Base-by-base conservation (phyloP, 2,329 filamentous ascomycete genomes). In the Diaporthe eres region DNA sequence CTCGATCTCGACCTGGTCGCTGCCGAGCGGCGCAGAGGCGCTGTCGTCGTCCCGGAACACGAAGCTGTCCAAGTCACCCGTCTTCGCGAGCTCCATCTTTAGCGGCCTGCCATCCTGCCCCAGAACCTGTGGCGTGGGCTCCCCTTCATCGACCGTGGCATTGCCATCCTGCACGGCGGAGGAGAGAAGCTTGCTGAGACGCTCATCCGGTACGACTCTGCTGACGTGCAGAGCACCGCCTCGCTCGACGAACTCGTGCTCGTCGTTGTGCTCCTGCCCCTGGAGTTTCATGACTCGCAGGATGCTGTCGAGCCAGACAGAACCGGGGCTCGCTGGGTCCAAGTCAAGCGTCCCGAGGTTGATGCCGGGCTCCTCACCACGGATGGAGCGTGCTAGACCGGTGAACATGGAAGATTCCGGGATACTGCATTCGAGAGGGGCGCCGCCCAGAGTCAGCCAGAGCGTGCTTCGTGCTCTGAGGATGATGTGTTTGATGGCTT, bases 1-100 rank as follows among this genome's bases (percentile, higher is more conserved):
- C n/a, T 83, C 77, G 10, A 86, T 79, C 68, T 85, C 82, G 25
- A 86, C 76, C n/a, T 81, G 76, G 44, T 81, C 79, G 1, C 75
- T 72, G 28, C 34, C 65, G 5, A 76, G 58, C 6, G 63, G 63
- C 7, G 49, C 12, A 8, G 28, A 49, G 13, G 13, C 2, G 2
- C 25, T 37, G 15, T 76, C 65, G 3, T 74, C 65, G 28, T 71
- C 65, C 7, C 68, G 37, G 51, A 75, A 47, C 44, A 75, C 65
- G n/a, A 70, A 61, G 44, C 55, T 71, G 34, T 71, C 51, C 17
- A 71, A 28, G 39, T 71, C 47, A 1, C 53, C 65, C 0, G 53
- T 58, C n/a, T 71, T 51, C 22, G 31, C 22, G 53, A 71, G 68
- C 37, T 71, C 68, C 68, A 71, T 71, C 53, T 47, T 71, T 5